Evolutionary conservation across 2,329 filamentous ascomycete genomes (phyloP), one percentile per base, ranked within the genome.

Genomic region (Torrubiellomyces zombiae): DNA sequence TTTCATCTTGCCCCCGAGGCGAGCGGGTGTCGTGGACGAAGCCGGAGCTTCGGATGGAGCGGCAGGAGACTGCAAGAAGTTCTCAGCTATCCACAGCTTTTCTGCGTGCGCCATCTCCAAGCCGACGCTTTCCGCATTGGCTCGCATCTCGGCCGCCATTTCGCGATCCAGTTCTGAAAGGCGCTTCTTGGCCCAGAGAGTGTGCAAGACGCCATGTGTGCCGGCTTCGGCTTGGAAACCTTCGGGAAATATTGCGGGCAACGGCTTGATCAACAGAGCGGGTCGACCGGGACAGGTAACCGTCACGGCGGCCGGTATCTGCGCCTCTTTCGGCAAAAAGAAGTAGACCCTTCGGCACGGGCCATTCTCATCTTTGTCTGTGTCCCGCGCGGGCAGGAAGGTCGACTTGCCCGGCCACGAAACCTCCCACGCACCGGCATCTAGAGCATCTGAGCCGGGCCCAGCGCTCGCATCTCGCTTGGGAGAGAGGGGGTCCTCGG

Each of bases 121-220:
- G 2, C 78, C 83, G 11, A 93, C 68, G 12, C 83, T 78, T 52
- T 93, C 83, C 9, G 66, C 63, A 43, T 91, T 92, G 33, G 61
- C 57, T 37, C 63, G 64, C 43, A 75, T 65, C 54, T 92, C 83
- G 6, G 58, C 56, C 7, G 66, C 68, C 37, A 92, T 86, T 55
- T 93, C 83, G 29, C 61, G 61, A 25, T 82, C 69, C 23, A 93
- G 56, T 33, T 78, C 73, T 16, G 71, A 68, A 13, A 93, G 55
- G 20, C 83, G 63, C 47, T 79, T 75, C 57, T 83, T 83, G 11
- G 80, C 85, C 82, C 85, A 94, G 29, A 86, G 71, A 2, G 81
- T 92, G 44, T 92, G 85, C 31, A 93, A 52, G 2, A 92, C 80
- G 2, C 83, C 83, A 33, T 80, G 77, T 39, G 74, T 73, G 6